These are phyloP conservation scores for Mycosphaerelloides madeirae DNA, from an alignment of 2,329 filamentous ascomycete genomes.

Conservation along the genomic window DNA sequence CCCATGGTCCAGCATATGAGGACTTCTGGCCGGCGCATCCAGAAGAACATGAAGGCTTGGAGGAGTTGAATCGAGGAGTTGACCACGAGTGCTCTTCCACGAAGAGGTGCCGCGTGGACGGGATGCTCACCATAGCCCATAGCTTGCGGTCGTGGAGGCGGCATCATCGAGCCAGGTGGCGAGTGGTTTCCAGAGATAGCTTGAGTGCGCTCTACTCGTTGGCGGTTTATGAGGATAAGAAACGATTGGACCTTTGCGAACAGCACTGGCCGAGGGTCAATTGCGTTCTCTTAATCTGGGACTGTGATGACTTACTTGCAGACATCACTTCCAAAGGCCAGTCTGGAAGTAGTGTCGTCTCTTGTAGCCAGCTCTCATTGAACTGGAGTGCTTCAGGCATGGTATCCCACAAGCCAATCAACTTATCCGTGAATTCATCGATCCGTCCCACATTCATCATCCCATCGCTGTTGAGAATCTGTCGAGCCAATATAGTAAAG, in stretches of 20 bases:
- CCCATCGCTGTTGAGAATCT: constrained; percentile 42
- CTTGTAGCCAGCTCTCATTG: constrained; percentile 41
- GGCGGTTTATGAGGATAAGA: constrained; percentile 46
- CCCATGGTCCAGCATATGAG: constrained; percentile 47
- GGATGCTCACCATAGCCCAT: constrained; percentile 17
- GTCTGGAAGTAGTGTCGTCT: constrained; percentile 38
- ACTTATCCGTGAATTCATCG: constrained; percentile 44
- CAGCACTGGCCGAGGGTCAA: constrained; percentile 31
- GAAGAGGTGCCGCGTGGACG: constrained; percentile 26
- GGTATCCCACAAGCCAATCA: constrained; percentile 42
- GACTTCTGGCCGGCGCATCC: constrained; percentile 39
- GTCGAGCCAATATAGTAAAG: constrained; percentile 46
- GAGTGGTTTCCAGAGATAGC: constrained; percentile 16
- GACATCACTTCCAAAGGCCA: constrained; percentile 46
- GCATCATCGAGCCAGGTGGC: constrained; percentile 15
- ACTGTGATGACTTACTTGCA: constrained; percentile 34
- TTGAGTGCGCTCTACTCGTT: constrained; percentile 36
- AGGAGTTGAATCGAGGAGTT: constrained; percentile 40
- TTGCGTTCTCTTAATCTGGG: background rate
- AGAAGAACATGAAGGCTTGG: constrained; percentile 45
- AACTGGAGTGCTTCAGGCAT: constrained; percentile 46
- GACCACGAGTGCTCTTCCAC: constrained; percentile 40
- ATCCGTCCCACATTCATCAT: constrained; percentile 41
- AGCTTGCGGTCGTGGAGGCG: constrained; percentile 12
- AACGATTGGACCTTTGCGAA: constrained; percentile 47